phyloP scores from a whole-genome alignment of 345 rosid species.

The Carallia brachiata region DNA sequence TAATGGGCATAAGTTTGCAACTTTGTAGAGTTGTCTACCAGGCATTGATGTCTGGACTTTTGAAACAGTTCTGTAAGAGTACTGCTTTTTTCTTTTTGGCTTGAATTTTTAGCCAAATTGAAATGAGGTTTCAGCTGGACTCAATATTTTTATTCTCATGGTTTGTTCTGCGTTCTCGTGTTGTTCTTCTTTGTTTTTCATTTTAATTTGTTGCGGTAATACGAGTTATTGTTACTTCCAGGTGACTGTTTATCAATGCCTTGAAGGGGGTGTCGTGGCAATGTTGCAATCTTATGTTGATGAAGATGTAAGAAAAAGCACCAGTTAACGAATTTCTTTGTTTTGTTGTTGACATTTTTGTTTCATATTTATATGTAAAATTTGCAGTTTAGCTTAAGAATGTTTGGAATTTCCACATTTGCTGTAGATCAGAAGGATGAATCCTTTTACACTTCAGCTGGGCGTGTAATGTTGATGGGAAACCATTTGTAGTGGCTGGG shows the following conservation, averaged over 20 bases:
- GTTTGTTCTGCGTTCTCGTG: background rate
- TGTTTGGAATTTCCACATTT: conserved; percentile 41
- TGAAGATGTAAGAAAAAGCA: conserved; percentile 69
- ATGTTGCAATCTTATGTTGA: conserved; percentile 80
- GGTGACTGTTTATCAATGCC: conserved; percentile 93
- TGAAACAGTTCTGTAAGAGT: background rate
- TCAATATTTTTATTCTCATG: background rate
- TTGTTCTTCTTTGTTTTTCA: background rate
- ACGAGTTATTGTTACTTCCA: conserved; percentile 20
- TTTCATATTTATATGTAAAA: background rate
- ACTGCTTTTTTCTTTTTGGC: background rate
- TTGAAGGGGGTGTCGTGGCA: conserved; percentile 83
- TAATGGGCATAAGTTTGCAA: background rate
- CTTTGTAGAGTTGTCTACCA: background rate
- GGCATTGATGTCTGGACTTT: no score
- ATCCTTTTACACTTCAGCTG: conserved; percentile 91
- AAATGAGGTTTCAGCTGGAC: background rate
- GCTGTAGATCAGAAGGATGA: conserved; percentile 91
- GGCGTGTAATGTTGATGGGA: conserved; percentile 70
- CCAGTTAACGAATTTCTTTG: background rate
- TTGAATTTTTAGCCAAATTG: background rate
- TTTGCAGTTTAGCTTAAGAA: conserved; percentile 23
- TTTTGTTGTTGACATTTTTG: background rate
- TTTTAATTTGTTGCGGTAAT: conserved; percentile 9
- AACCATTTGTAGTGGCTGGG: conserved; percentile 75